phyloP scores from a whole-genome alignment of 1,284 basidiomycete genomes.

The Marasmius oreades region DNA sequence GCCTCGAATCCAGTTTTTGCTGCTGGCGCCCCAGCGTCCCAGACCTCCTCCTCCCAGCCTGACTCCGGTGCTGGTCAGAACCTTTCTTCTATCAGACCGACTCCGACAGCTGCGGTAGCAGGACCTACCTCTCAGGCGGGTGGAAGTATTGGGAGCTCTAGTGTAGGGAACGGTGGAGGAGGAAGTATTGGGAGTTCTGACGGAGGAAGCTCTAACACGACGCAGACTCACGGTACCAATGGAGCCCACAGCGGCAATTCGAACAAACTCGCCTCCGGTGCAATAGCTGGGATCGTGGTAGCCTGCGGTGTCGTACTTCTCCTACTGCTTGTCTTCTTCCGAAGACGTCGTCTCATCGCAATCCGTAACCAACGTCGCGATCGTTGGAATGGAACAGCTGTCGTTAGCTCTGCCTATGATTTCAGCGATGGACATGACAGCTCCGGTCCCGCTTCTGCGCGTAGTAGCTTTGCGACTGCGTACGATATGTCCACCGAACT shows the following conservation, averaged over 20 bases:
- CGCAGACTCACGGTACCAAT: neutral
- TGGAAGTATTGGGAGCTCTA: neutral
- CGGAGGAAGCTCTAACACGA: neutral
- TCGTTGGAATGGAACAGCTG: constrained; percentile 22
- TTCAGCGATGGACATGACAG: constrained; percentile 1
- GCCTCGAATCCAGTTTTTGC: no score
- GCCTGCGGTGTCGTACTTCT: constrained; percentile 20
- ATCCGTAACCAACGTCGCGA: constrained; percentile 26
- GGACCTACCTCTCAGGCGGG: no score
- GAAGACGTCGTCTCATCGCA: constrained; percentile 29
- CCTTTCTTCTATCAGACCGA: no score
- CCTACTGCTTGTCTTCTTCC: constrained; percentile 23
- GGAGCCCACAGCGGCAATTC: constrained; percentile 3
- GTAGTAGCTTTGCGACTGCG: constrained; percentile 45
- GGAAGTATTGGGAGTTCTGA: constrained; percentile 4
- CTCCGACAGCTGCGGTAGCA: no score
- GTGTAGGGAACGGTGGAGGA: neutral
- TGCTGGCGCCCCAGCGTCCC: no score
- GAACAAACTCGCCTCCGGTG: constrained; percentile 22
- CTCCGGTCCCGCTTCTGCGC: constrained; percentile 15
- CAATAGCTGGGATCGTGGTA: constrained; percentile 27
- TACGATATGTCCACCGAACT: constrained; percentile 26
- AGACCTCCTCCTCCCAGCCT: no score
- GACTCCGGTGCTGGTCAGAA: no score
- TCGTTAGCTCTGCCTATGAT: constrained; percentile 6